Evolutionary conservation across 2,329 filamentous ascomycete species (phyloP).

Genomic region (Capronia epimyces): DNA sequence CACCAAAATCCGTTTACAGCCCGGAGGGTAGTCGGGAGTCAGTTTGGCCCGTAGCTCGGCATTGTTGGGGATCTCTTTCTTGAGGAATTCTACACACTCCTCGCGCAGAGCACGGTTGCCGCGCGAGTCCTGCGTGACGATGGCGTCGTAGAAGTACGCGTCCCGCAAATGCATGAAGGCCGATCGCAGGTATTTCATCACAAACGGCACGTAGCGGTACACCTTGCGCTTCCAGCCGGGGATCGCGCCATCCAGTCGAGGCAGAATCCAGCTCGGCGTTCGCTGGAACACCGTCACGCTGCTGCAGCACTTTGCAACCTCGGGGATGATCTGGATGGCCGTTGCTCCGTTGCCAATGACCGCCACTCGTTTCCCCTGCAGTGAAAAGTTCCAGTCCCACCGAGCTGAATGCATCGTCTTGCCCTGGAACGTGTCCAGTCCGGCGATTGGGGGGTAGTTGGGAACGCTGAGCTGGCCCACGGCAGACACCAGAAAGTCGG

Average conservation of each 20-base stretch:
- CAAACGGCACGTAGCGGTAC: conserved; percentile 50
- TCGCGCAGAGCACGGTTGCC: conserved; percentile 38
- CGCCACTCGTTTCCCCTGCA: conserved; percentile 52
- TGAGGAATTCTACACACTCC: too few species aligned
- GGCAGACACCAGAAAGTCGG: conserved; percentile 54
- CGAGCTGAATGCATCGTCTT: conserved; percentile 32
- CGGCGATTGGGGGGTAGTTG: conserved; percentile 32
- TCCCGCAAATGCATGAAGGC: conserved; percentile 46
- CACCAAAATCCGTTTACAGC: conserved; percentile 41
- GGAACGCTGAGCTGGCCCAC: conserved; percentile 57
- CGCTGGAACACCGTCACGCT: conserved; percentile 53
- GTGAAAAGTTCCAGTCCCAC: conserved; percentile 49
- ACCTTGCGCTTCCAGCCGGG: conserved; percentile 40
- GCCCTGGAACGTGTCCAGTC: conserved; percentile 31
- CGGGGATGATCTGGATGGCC: conserved; percentile 55
- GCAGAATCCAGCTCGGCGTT: conserved; percentile 56
- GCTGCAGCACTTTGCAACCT: conserved; percentile 48
- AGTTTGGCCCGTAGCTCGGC: conserved; percentile 51
- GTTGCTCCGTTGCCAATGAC: conserved; percentile 59
- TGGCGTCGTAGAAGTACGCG: conserved; percentile 45
- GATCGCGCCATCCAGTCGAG: conserved; percentile 47
- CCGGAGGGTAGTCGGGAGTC: conserved; percentile 50
- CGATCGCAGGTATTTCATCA: too few species aligned
- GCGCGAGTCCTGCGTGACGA: conserved; percentile 39
- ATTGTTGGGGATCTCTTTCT: conserved; percentile 46